Percentiles rank a stretch among this genome's conserved stretches.
Evolutionary conservation across 768 basidiomycete species (phyloP).

Genomic region (Amanita rimosa): DNA sequence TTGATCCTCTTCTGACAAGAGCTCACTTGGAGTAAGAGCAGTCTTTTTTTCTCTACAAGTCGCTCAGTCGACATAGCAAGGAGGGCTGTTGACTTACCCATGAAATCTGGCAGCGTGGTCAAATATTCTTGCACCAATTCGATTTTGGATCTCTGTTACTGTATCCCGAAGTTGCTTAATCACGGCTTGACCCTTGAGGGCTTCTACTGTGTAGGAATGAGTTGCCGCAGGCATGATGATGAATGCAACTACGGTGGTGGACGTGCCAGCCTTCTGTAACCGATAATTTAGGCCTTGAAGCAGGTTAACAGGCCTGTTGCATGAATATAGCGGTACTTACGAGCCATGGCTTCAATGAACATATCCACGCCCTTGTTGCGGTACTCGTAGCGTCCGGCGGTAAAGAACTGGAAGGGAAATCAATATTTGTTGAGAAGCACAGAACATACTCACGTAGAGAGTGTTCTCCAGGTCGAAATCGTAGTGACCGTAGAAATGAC

Average conservation of each 20-base stretch:
- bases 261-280: slow-evolving; percentile 47
- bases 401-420: slow-evolving; percentile 64
- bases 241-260: slow-evolving; percentile 89
- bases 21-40: slow-evolving; percentile 59
- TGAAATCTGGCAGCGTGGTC: slow-evolving; percentile 91
- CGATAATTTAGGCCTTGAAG: slow-evolving; percentile 37
- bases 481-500: slow-evolving; percentile 97
- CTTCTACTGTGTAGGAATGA: slow-evolving; percentile 95
- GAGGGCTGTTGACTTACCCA: slow-evolving; percentile 42
- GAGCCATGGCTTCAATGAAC: slow-evolving; percentile 96
- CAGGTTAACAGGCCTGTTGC: background rate
- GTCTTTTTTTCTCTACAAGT: slow-evolving; percentile 55
- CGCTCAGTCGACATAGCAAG: slow-evolving; percentile 3
- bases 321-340: slow-evolving; percentile 26
- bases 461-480: slow-evolving; percentile 94
- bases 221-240: slow-evolving; percentile 98
- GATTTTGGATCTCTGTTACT: slow-evolving; percentile 89
- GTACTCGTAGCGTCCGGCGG: slow-evolving; percentile 98
- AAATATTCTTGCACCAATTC: slow-evolving; percentile 85
- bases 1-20: slow-evolving; percentile 88
- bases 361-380: slow-evolving; percentile 99
- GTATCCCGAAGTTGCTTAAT: slow-evolving; percentile 95
- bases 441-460: slow-evolving; percentile 47
- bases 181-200: slow-evolving; percentile 92
- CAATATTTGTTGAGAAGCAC: background rate